A percentile compares a stretch with the other conserved stretches of the same genome.
phyloP scores from a whole-genome alignment of 1,139 yeast species.

The Geotrichum fermentans region DNA sequence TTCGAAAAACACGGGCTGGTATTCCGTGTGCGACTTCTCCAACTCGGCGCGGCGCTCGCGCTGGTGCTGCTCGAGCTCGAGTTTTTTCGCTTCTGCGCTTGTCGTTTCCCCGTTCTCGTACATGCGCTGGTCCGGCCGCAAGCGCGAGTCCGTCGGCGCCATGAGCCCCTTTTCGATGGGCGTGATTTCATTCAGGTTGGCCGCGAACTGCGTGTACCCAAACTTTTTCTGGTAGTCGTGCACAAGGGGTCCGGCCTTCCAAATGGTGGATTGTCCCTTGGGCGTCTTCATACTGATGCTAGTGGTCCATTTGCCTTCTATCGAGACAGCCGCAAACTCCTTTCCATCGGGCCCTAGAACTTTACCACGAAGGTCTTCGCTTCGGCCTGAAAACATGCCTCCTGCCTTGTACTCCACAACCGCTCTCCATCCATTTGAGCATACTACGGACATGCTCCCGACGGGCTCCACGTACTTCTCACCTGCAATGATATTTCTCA shows the following conservation, averaged over 20 bases:
- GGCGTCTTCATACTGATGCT: constrained; percentile 24
- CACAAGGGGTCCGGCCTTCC: constrained; percentile 67
- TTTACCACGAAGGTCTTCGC: constrained; percentile 66
- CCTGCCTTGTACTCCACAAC: constrained; percentile 68
- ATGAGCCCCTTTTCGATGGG: constrained; percentile 55
- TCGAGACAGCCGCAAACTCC: constrained; percentile 39
- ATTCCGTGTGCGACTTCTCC: constrained; percentile 44
- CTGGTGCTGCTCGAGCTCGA: constrained; percentile 71
- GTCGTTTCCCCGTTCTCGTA: constrained; percentile 69
- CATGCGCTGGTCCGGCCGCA: constrained; percentile 74
- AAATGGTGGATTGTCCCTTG: constrained; percentile 38
- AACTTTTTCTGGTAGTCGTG: constrained; percentile 57
- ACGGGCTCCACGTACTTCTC: constrained; percentile 92
- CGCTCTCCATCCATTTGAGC: constrained; percentile 65
- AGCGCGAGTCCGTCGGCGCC: constrained; percentile 85
- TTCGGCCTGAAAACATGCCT: constrained; percentile 77
- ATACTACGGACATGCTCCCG: constrained; percentile 59
- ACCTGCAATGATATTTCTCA: constrained; percentile 88
- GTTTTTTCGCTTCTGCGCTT: constrained; percentile 64
- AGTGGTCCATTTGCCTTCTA: constrained; percentile 72
- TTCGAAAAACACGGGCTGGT: constrained; percentile 62
- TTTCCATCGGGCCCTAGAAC: constrained; percentile 44
- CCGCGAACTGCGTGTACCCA: constrained; percentile 82
- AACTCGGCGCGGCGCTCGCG: constrained; percentile 64
- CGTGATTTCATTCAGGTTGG: constrained; percentile 75